phyloP scores from a whole-genome alignment of 148 eudicot species.

The Fagopyrum homotropicum region DNA sequence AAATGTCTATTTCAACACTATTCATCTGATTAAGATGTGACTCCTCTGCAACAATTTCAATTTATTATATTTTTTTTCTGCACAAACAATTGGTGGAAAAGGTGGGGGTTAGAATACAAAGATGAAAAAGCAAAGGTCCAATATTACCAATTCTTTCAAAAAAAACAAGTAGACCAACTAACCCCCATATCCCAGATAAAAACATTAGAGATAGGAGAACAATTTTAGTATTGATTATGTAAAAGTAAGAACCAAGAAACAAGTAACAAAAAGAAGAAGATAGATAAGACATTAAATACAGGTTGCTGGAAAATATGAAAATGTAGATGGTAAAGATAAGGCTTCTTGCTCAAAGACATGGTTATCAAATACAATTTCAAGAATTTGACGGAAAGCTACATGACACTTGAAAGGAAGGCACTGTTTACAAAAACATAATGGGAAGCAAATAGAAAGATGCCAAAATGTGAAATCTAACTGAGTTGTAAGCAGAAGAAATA shows the following conservation, averaged over 20 bases:
- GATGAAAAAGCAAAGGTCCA: no score
- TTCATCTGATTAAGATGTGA: no score
- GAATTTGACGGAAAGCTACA: background rate
- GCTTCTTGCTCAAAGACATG: background rate
- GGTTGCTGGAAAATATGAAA: background rate
- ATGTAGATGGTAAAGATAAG: background rate
- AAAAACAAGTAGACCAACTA: background rate
- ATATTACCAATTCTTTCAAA: no score
- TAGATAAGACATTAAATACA: background rate
- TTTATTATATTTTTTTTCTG: no score
- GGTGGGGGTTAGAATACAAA: no score
- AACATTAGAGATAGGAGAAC: background rate
- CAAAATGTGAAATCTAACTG: background rate
- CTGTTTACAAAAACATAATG: constrained; percentile 9
- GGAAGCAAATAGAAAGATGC: constrained; percentile 9
- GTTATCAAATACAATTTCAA: background rate
- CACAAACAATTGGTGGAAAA: no score
- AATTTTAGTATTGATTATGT: no score
- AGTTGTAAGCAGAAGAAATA: constrained; percentile 6
- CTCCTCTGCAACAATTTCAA: no score
- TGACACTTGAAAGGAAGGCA: background rate
- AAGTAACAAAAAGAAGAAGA: background rate
- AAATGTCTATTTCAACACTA: no score
- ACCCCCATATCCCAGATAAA: background rate
- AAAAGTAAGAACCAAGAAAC: background rate